Evolutionary conservation across 495 filamentous ascomycete species (phyloP).

Genomic region (Parmelia sp.): DNA sequence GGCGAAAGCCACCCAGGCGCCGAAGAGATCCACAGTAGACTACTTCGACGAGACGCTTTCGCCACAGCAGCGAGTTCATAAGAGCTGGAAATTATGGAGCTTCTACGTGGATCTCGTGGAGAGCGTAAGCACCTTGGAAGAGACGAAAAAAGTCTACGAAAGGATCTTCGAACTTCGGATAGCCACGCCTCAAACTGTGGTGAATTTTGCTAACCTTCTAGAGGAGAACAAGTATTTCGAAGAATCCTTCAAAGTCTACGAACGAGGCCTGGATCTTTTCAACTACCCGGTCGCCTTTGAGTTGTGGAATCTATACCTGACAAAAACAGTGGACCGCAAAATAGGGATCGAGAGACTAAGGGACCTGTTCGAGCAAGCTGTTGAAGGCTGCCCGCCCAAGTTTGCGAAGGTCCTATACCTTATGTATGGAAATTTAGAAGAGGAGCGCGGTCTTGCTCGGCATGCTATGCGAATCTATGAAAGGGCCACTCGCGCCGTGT

Average conservation of each 20-base stretch:
- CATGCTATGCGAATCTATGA: constrained; percentile 99
- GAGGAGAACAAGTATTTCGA: constrained; percentile 96
- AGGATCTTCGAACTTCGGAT: constrained; percentile 97
- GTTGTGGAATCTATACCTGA: constrained; percentile 97
- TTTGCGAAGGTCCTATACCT: constrained; percentile 94
- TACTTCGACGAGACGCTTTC: constrained; percentile 95
- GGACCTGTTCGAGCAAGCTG: constrained; percentile 94
- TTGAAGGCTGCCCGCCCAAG: constrained; percentile 89
- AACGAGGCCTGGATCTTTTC: constrained; percentile 94
- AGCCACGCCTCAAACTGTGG: constrained; percentile 94
- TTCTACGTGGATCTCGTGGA: constrained; percentile 99
- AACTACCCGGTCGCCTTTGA: constrained; percentile 97
- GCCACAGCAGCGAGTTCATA: constrained; percentile 94
- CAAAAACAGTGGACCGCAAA: constrained; percentile 92
- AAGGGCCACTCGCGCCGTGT: constrained; percentile 89
- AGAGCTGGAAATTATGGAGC: constrained; percentile 99
- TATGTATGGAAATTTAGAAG: constrained; percentile 97
- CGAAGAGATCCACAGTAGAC: constrained; percentile 90
- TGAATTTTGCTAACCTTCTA: constrained; percentile 94
- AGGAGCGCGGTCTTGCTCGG: constrained; percentile 90
- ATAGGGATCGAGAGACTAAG: constrained; percentile 90
- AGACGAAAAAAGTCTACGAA: constrained; percentile 91
- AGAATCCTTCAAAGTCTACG: constrained; percentile 95
- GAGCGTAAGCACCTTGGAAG: constrained; percentile 82
- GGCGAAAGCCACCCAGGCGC: constrained; percentile 92